Percentiles rank a stretch among this genome's conserved stretches.
phyloP scores from a whole-genome alignment of 768 basidiomycete genomes.

The Solioccasus polychromus region DNA sequence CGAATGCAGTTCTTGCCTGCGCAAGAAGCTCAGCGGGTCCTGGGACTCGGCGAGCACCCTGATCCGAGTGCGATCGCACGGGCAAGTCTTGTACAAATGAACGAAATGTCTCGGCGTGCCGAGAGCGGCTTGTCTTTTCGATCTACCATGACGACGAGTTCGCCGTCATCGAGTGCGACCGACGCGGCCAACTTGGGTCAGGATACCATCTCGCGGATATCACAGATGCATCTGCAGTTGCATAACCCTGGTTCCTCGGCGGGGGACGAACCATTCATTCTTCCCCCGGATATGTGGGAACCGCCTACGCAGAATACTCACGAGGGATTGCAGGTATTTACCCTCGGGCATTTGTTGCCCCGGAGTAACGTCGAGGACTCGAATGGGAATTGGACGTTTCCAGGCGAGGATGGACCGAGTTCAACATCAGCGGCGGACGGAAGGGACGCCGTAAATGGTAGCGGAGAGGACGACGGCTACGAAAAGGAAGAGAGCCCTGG shows the following conservation, averaged over 20 bases:
- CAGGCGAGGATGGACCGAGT: slow-evolving; percentile 28
- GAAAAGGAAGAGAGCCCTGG: slow-evolving; percentile 27
- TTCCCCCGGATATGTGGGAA: slow-evolving; percentile 27
- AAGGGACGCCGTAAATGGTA: slow-evolving; percentile 20
- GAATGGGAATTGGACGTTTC: slow-evolving; percentile 63
- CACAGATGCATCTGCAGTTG: slow-evolving; percentile 46
- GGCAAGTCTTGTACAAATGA: slow-evolving; percentile 73
- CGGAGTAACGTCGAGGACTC: slow-evolving; percentile 46
- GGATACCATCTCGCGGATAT: slow-evolving; percentile 51
- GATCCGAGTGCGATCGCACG: slow-evolving; percentile 58
- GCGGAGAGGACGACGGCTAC: slow-evolving; percentile 21
- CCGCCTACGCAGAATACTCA: slow-evolving; percentile 37
- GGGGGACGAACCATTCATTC: slow-evolving; percentile 27
- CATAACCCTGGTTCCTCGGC: slow-evolving; percentile 25
- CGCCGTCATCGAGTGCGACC: slow-evolving; percentile 15
- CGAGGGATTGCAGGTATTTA: slow-evolving; percentile 76
- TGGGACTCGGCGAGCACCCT: slow-evolving; percentile 40
- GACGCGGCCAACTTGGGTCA: slow-evolving; percentile 26
- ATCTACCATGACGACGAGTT: slow-evolving; percentile 19
- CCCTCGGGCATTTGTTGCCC: slow-evolving; percentile 74
- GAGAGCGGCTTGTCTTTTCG: slow-evolving; percentile 35
- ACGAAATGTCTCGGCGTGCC: slow-evolving; percentile 68
- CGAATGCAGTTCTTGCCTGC: slow-evolving; percentile 49
- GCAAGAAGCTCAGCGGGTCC: slow-evolving; percentile 52
- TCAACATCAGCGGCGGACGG: slow-evolving; percentile 16